Percentiles rank a stretch among this genome's conserved stretches.
phyloP scores from a whole-genome alignment of 768 basidiomycete genomes.

The Kwoniella botswanensis region DNA sequence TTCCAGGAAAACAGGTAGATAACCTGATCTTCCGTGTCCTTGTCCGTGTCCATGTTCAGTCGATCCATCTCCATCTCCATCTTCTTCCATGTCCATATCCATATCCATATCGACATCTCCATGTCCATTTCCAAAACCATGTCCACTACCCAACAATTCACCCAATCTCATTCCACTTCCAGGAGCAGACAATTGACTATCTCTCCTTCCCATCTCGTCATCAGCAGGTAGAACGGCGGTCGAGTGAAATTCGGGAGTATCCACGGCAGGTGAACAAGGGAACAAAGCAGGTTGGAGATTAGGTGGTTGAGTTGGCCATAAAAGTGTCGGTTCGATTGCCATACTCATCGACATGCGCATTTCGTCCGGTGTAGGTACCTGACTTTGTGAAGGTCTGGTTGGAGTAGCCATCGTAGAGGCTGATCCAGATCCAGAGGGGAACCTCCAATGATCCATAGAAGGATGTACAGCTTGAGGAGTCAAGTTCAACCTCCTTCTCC shows the following conservation, averaged over 20 bases:
- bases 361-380: conserved; percentile 16
- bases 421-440: conserved; percentile 31
- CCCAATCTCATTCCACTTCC: conserved; percentile 39
- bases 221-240: neutral
- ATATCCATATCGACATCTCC: conserved; percentile 34
- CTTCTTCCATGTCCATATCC: conserved; percentile 34
- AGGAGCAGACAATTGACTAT: conserved; percentile 26
- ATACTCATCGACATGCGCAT: neutral
- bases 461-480: conserved; percentile 36
- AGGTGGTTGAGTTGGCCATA: conserved; percentile 42
- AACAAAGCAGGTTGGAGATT: conserved; percentile 38
- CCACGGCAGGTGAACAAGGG: conserved; percentile 38
- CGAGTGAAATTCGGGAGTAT: conserved; percentile 28
- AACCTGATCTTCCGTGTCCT: conserved; percentile 11
- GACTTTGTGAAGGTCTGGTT: conserved; percentile 29
- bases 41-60: conserved; percentile 26
- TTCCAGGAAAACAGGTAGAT: conserved; percentile 26
- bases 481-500: conserved; percentile 16
- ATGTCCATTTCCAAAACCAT: conserved; percentile 20
- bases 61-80: conserved; percentile 26
- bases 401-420: conserved; percentile 33
- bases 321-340: conserved; percentile 22
- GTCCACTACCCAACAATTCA: conserved; percentile 37
- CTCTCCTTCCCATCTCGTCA: neutral
- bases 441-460: conserved; percentile 46